Conservation (phyloP, 257 asterid genomes). For the Gentiana macrophylla region DNA sequence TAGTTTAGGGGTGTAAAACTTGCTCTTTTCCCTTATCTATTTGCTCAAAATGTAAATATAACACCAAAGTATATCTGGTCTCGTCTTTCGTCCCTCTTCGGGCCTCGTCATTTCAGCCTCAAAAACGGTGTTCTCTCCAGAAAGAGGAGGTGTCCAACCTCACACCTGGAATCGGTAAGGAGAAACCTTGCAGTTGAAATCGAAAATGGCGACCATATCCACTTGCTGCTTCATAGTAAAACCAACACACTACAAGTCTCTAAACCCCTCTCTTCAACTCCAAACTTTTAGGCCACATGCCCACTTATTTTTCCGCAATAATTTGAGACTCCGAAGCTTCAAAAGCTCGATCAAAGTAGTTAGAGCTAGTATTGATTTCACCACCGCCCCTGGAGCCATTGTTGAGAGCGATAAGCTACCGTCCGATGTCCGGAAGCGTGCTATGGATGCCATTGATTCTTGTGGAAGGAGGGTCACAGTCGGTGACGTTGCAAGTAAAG, state of each 20-base stretch:
- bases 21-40: too few species aligned
- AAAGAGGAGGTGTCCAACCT: background rate
- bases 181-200: background rate
- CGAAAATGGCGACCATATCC: slow-evolving; percentile 60
- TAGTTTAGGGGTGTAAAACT: too few species aligned
- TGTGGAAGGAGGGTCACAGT: slow-evolving; percentile 78
- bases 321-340: slow-evolving; percentile 12
- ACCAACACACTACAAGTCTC: slow-evolving; percentile 19
- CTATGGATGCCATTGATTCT: slow-evolving; percentile 85
- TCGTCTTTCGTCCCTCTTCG: too few species aligned
- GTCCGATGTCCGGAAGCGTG: slow-evolving; percentile 61
- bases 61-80: too few species aligned
- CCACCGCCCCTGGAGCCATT: slow-evolving; percentile 50
- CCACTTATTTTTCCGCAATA: slow-evolving; percentile 10
- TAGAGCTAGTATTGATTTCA: slow-evolving; percentile 53
- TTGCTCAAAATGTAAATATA: too few species aligned
- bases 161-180: background rate
- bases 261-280: slow-evolving; percentile 20
- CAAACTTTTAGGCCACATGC: slow-evolving; percentile 23
- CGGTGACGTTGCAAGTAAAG: slow-evolving; percentile 92
- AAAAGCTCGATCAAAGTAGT: slow-evolving; percentile 22
- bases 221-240: slow-evolving; percentile 33
- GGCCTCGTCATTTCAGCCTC: background rate
- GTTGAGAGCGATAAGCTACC: slow-evolving; percentile 90
- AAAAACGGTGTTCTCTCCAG: background rate